Evolutionary conservation across 176 grass and related monocot genomes (phyloP).

Genomic region (Lolium rigidum): DNA sequence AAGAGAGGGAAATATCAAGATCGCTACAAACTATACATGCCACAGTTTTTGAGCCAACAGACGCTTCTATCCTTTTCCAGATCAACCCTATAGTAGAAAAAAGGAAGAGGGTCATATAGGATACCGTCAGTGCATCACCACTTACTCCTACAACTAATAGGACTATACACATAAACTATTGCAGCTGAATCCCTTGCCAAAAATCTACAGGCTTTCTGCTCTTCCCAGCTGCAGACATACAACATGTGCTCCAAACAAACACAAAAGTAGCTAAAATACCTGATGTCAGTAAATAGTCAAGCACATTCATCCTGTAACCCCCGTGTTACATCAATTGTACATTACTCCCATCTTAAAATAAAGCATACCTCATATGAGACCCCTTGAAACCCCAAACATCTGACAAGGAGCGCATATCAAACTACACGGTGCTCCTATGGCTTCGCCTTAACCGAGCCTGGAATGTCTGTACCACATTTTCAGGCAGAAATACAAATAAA

Average conservation of each 20-base stretch:
- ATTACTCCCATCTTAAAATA: too few species aligned
- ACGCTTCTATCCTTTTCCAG: constrained; percentile 92
- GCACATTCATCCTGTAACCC: not conserved
- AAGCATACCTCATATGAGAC: not conserved
- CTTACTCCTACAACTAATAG: not conserved
- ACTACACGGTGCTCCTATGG: not conserved
- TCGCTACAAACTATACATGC: constrained; percentile 58
- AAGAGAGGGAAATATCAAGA: not conserved
- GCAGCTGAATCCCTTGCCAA: not conserved
- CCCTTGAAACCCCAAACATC: not conserved
- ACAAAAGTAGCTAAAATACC: not conserved
- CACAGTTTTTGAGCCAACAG: constrained; percentile 83
- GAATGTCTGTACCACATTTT: not conserved
- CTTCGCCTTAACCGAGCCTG: not conserved
- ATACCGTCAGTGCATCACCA: not conserved
- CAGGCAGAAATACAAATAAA: not conserved
- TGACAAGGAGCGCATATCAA: not conserved
- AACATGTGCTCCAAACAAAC: not conserved
- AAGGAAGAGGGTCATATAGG: not conserved
- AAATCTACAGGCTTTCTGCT: not conserved
- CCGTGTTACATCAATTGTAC: too few species aligned
- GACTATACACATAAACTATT: not conserved
- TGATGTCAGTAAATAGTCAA: not conserved
- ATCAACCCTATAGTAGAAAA: constrained; percentile 66
- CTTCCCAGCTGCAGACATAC: not conserved